phyloP scores from a whole-genome alignment of 2,329 filamentous ascomycete genomes.

The Cercospora brassicicola region DNA sequence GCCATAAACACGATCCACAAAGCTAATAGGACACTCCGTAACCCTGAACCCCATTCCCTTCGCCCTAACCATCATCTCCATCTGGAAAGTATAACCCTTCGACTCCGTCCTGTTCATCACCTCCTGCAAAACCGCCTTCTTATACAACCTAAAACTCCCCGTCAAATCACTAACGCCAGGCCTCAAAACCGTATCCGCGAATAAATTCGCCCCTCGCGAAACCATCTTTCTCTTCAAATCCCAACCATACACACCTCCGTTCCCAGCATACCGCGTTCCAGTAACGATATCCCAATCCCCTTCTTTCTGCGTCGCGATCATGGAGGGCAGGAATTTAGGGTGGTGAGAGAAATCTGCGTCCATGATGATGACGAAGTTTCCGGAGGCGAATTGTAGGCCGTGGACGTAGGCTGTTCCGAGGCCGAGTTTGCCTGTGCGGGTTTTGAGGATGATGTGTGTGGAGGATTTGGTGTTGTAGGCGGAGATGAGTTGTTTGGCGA shows the following conservation, averaged over 20 bases:
- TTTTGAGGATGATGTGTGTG: slow-evolving; percentile 73
- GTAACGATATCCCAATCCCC: slow-evolving; percentile 94
- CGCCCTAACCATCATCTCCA: slow-evolving; percentile 98
- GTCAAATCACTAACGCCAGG: slow-evolving; percentile 95
- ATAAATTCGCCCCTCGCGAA: slow-evolving; percentile 84
- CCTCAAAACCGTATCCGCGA: slow-evolving; percentile 89
- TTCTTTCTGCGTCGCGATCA: slow-evolving; percentile 78
- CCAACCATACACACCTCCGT: slow-evolving; percentile 90
- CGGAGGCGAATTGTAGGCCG: slow-evolving; percentile 82
- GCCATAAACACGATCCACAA: slow-evolving; percentile 92
- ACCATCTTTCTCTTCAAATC: slow-evolving; percentile 79
- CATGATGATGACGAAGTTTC: slow-evolving; percentile 99
- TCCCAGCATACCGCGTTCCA: slow-evolving; percentile 86
- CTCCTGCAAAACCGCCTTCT: slow-evolving; percentile 82
- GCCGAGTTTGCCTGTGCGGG: slow-evolving; percentile 92
- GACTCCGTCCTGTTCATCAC: slow-evolving; percentile 88
- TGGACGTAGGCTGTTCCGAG: slow-evolving; percentile 95
- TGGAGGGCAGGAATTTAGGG: slow-evolving; percentile 95
- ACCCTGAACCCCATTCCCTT: slow-evolving; percentile 95
- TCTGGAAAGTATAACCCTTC: slow-evolving; percentile 98
- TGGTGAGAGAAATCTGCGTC: slow-evolving; percentile 99
- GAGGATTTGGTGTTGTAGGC: slow-evolving; percentile 64
- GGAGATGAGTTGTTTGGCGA: slow-evolving; percentile 86
- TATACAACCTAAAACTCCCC: slow-evolving; percentile 92
- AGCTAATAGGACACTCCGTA: slow-evolving; percentile 91